Evolutionary conservation across 192 early-diverging fungal genomes (phyloP).

Genomic region (Dissophora ornata): DNA sequence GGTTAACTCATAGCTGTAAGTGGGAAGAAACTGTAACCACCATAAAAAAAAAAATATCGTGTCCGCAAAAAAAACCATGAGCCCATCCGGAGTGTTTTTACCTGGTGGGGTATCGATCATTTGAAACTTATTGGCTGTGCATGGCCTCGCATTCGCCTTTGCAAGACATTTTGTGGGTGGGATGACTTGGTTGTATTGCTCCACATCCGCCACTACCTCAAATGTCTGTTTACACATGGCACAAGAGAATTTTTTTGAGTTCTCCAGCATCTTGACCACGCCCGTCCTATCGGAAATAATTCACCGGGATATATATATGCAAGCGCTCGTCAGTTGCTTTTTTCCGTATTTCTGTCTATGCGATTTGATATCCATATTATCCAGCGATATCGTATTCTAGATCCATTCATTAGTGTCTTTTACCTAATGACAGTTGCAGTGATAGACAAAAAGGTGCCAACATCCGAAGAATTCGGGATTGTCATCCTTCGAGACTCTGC

Average conservation of each 20-base stretch:
- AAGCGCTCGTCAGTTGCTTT: no score
- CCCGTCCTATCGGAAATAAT: slow-evolving; percentile 67
- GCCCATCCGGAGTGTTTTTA: no score
- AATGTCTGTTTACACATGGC: slow-evolving; percentile 69
- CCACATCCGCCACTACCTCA: slow-evolving; percentile 66
- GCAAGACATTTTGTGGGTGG: slow-evolving; percentile 66
- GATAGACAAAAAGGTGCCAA: slow-evolving; percentile 67
- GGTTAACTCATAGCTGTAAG: no score
- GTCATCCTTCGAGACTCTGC: slow-evolving; percentile 52
- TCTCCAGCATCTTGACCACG: slow-evolving; percentile 76
- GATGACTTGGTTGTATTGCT: slow-evolving; percentile 71
- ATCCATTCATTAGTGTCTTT: no score
- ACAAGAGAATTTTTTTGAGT: slow-evolving; percentile 63
- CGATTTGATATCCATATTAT: no score
- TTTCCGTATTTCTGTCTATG: no score
- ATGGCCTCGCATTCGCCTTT: slow-evolving; percentile 37
- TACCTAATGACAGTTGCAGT: slow-evolving; percentile 72
- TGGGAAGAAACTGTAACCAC: no score
- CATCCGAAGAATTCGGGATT: slow-evolving; percentile 69
- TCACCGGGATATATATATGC: no score
- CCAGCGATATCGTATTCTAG: no score
- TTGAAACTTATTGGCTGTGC: slow-evolving; percentile 65
- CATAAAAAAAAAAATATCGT: no score
- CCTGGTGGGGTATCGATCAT: slow-evolving; percentile 51
- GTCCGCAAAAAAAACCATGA: not conserved